Base-by-base conservation (phyloP, 1,284 basidiomycete genomes). In the Puccinia triticina region DNA sequence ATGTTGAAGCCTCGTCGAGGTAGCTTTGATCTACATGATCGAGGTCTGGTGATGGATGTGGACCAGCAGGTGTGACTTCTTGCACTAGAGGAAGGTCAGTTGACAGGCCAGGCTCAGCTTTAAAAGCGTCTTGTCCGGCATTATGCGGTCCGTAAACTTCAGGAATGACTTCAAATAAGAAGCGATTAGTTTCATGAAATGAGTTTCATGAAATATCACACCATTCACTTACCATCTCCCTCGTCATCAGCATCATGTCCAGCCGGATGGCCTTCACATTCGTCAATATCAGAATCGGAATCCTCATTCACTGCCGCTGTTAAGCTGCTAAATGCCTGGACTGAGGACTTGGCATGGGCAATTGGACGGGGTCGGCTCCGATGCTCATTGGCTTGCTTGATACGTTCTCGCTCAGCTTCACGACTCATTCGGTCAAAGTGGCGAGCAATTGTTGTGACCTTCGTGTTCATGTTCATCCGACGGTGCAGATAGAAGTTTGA, bases 341-440 rank as follows among this genome's bases (percentile, higher is more conserved):
- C 94, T 83, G 92, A 95, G 10, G 95, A 95, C 78, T 92, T 91
- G 3, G 95, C 93, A 48, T 92, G 92, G 10, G 93, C 93, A 11
- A 99, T 94, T 1, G 97, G 96, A 55, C 96, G 91, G n/a, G 95
- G 94, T 64, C 94, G 91, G 84, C 92, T 92, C n/a, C 94, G 91
- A 85, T 95, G 86, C 11, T 87, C 83, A 12, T 87, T 85, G 21
- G 89, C 85, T n/a, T 88, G 87, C 78, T 88, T 88, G 78, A 88
- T 88, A 3, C 89, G 85, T 75, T 90, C 89, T 14, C 88, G 86
- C 83, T 90, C 89, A 1, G 89, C 89, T 82, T 90, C 89, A 34
- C 88, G 87, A 66, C 87, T 88, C 66, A 90, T 86, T 11, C 88
- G 85, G 83, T 90, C 89, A 83, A 87, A 88, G 79, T 90, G 89